Conservation (phyloP, 2,329 filamentous ascomycete genomes). For the Tympanopsis confertula region DNA sequence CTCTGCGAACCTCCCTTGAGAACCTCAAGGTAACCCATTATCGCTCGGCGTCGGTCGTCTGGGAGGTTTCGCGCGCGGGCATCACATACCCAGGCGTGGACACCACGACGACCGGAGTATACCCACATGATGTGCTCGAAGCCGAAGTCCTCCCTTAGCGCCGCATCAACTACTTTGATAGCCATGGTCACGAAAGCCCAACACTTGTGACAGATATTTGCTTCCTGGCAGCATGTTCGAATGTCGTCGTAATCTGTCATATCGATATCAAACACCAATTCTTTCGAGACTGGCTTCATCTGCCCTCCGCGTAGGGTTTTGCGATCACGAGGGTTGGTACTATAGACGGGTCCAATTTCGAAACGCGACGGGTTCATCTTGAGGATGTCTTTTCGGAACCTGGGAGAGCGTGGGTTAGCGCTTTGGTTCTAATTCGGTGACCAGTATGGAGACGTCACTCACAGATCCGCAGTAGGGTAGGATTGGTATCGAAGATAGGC, state of each 20-base stretch:
- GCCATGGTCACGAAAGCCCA: slow-evolving; percentile 98
- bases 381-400: slow-evolving; percentile 82
- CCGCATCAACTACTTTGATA: slow-evolving; percentile 81
- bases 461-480: slow-evolving; percentile 55
- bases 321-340: slow-evolving; percentile 81
- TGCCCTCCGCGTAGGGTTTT: slow-evolving; percentile 73
- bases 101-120: slow-evolving; percentile 90
- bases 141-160: slow-evolving; percentile 85
- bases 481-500: slow-evolving; percentile 88
- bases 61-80: slow-evolving; percentile 73
- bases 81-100: slow-evolving; percentile 97
- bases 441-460: slow-evolving; percentile 17
- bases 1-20: slow-evolving; percentile 77
- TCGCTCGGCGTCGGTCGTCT: slow-evolving; percentile 71
- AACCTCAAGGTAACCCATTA: slow-evolving; percentile 82
- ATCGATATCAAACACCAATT: slow-evolving; percentile 98
- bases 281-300: slow-evolving; percentile 78
- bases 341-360: slow-evolving; percentile 97
- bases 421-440: no score
- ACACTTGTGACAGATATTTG: slow-evolving; percentile 86
- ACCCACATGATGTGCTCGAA: slow-evolving; percentile 98
- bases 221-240: slow-evolving; percentile 84
- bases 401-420: slow-evolving; percentile 16
- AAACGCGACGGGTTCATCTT: slow-evolving; percentile 83
- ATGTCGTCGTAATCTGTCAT: slow-evolving; percentile 98